Evolutionary conservation across 257 asterid species (phyloP), one percentile per base, ranked within the genome.

Genomic region (Coffea canephora): DNA sequence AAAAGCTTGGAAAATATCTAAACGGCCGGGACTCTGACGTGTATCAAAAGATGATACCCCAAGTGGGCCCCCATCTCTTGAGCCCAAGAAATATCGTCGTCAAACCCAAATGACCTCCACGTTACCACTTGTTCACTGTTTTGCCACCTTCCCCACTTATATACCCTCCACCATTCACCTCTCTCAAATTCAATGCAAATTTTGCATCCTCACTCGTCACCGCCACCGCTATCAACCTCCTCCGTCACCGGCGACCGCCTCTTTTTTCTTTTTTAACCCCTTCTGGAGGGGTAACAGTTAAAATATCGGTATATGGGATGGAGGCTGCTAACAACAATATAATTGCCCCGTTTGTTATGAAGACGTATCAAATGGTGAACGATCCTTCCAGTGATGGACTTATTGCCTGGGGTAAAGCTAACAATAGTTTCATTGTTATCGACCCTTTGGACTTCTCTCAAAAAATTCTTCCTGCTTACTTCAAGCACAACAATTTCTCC

Each of bases 401-500:
- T 50, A 89, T 91, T 82, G 21, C 84, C 15, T 94, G 98, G 97
- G 95, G 97, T 2, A 81, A 61, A 77, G 90, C 79, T 0, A 89
- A 87, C 66, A 94, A 94, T 23, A 90, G 94, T 16, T 94, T 94
- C 80, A 77, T 94, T 18, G 94, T 94, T 36, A 5, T 78, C 68
- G 96, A 94, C 77, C 97, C 97, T 39, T 71, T 89, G 75, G 94
- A 87, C 75, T 94, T 94, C 74, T 90, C 97, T 52, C 89, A 88
- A 81, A 75, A 84, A 83, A 89, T 94, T 79, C 78, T 94, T 81
- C 97, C 97, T 43, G 87, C 83, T 0, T 94, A 86, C 74, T 94
- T 94, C 82, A 94, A 94, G 88, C 98, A 94, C 85, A 92, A 89
- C 76, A 94, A 94, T 86, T 94, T 94, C 92, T 94, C 97, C 55